These are phyloP conservation scores for Cryomyces minteri DNA, from an alignment of 495 filamentous ascomycete species.

Conservation along the genomic window DNA sequence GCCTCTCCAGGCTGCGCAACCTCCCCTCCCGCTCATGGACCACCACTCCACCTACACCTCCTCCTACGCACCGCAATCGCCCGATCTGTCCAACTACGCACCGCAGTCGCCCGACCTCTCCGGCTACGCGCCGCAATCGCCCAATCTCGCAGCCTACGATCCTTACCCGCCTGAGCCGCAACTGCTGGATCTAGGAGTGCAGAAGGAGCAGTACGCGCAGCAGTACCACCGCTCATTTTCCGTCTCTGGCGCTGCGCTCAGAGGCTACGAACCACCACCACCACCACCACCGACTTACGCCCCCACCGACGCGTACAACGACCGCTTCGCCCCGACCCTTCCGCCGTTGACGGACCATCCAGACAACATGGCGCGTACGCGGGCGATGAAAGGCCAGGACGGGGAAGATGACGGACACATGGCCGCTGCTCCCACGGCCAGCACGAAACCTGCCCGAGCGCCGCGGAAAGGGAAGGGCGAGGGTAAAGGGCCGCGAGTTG, in stretches of 20 bases:
- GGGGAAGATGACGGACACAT: not conserved
- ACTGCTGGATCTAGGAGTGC: not conserved
- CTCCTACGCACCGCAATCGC: not conserved
- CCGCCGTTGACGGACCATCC: not conserved
- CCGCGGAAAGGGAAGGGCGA: not conserved
- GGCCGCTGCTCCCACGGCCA: conserved; percentile 1
- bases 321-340: not conserved
- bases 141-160: not conserved
- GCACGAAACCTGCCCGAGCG: not conserved
- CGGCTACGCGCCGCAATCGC: conserved; percentile 1
- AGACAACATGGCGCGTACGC: not conserved
- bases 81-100: conserved; percentile 1
- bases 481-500: not conserved
- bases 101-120: conserved; percentile 12
- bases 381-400: not conserved
- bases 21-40: not conserved
- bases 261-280: not conserved
- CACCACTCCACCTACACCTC: not conserved
- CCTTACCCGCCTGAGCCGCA: not conserved
- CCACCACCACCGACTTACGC: not conserved
- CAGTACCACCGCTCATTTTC: not conserved
- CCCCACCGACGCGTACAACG: not conserved
- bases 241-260: not conserved
- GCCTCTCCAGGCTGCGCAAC: not conserved
- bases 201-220: not conserved